Base-by-base conservation (phyloP, 352 stramenopile species). In the Phytophthora idaei region DNA sequence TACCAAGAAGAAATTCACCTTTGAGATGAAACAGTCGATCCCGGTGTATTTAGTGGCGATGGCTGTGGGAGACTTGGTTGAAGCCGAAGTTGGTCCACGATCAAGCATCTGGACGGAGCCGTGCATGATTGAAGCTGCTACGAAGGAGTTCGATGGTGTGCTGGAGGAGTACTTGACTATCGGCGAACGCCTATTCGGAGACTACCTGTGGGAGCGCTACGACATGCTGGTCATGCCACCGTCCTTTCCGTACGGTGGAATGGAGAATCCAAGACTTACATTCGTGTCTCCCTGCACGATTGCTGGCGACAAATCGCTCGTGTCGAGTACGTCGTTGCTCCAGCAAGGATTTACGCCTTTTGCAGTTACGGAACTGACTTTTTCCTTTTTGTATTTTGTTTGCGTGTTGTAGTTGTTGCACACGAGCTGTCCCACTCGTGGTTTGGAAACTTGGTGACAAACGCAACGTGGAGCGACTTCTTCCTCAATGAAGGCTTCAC, bases 191-290 rank as follows among this genome's bases (percentile, higher is more conserved):
- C 81, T 94, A 34, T 93, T 96, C 55, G 87, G 85, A 11, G 75
- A 85, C n/a, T 96, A 96, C 60, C 55, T 85, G 52, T 96, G 89
- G 89, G 85, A 92, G 56, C 81, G 78, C 8, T 96, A 96, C 63
- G 88, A 94, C 57, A 60, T 96, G 52, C 57, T 96, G 42, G 78
- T 92, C 36, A 92, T 96, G 86, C 89, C 89, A 9, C 87, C 87
- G 6, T 95, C 82, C n/a, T 97, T 97, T 60, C 88, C 90, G 0
- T 99, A 99, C 74, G 98, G 98, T 36, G 98, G 97, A n/a, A 99
- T 99, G 97, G 98, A 99, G 74, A 98, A 98, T 76, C 93, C 93
- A 8, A 83, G 90, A 31, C 78, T 97, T 37, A 97, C 92, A 9
- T 98, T 92, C 51, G 72, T 92, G 52, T 94, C 88, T 27, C 88